These are phyloP conservation scores for Anthracocystis setariae DNA, from an alignment of 1,284 basidiomycete genomes.

Conservation along the genomic window DNA sequence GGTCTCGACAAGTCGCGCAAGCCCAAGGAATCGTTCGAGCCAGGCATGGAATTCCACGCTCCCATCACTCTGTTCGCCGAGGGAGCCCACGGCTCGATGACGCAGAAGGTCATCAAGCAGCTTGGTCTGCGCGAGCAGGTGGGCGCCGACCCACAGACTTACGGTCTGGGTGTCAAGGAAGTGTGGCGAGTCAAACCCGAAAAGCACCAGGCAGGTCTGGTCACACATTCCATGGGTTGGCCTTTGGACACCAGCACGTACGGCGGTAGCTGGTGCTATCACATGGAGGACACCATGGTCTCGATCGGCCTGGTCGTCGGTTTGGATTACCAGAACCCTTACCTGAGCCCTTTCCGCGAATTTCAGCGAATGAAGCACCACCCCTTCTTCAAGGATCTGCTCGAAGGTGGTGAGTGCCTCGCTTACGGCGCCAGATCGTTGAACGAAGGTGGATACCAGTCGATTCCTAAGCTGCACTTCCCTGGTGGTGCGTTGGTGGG, in stretches of 20 bases:
- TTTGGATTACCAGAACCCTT: constrained; percentile 94
- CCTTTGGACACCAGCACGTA: constrained; percentile 87
- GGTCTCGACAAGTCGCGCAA: constrained; percentile 82
- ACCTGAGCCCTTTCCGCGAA: constrained; percentile 89
- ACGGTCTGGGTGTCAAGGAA: constrained; percentile 96
- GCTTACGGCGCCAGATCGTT: constrained; percentile 91
- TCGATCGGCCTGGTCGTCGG: constrained; percentile 92
- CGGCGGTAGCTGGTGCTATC: constrained; percentile 93
- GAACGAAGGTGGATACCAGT: constrained; percentile 95
- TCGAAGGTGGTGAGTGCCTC: constrained; percentile 81
- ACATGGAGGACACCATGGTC: constrained; percentile 92
- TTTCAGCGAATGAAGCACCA: constrained; percentile 98
- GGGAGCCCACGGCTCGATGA: constrained; percentile 91
- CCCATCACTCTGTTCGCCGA: constrained; percentile 95
- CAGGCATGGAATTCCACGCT: constrained; percentile 95
- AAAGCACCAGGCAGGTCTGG: constrained; percentile 82
- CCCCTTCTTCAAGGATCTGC: constrained; percentile 83
- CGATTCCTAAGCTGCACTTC: constrained; percentile 89
- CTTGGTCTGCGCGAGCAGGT: constrained; percentile 78
- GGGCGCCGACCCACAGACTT: constrained; percentile 88
- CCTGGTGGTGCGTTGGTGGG: constrained; percentile 95
- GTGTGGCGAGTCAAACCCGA: constrained; percentile 89
- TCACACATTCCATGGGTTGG: constrained; percentile 94
- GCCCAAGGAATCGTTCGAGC: constrained; percentile 90
- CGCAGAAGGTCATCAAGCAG: constrained; percentile 81